Base-by-base conservation (phyloP, 1,139 yeast genomes). In the Williopsis jadinii region DNA sequence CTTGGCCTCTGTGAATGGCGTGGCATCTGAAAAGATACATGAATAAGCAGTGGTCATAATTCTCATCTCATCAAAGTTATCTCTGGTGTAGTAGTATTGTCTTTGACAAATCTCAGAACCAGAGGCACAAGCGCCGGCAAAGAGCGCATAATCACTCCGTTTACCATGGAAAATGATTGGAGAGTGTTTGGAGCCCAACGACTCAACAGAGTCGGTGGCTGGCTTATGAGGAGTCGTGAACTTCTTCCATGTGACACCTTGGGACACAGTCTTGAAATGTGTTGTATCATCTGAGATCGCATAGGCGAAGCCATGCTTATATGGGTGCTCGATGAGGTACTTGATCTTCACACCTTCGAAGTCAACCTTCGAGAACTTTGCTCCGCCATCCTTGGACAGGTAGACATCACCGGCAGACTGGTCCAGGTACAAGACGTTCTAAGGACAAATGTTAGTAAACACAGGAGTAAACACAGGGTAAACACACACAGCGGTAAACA, bases 341-440 rank as follows among this genome's bases (percentile, higher is more conserved):
- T 59, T 45, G 3, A 69, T 55, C 6, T 54, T 52, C n/a, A 59
- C 61, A 6, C 59, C 53, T 5, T 54, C 57, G 26, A 56, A 46
- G 15, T 57, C 58, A 42, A 75, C 60, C 11, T 53, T 49, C 1
- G 58, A 47, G 75, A 83, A 83, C 0, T 64, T 53, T 11, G 56
- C 64, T 10, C 90, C 92, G 45, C 77, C 77, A 53, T 82, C 73
- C 28, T 56, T 60, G 1, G 88, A 79, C 10, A 72, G 52, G 36
- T 52, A 61, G 5, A 77, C 59, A 11, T 53, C 46, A 3, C 51
- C 49, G 2, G 52, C 38, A 1, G 60, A 58, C 24, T 48, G 50
- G 15, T 66, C 68, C 30, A 68, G 59, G 11, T 68, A 63, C 28
- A 80, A 50, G 8, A 80, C 52, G 31, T 40, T 36, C 49, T 49